Base-by-base conservation (phyloP, 441 rosid species). In the Eutrema salsugineum region DNA sequence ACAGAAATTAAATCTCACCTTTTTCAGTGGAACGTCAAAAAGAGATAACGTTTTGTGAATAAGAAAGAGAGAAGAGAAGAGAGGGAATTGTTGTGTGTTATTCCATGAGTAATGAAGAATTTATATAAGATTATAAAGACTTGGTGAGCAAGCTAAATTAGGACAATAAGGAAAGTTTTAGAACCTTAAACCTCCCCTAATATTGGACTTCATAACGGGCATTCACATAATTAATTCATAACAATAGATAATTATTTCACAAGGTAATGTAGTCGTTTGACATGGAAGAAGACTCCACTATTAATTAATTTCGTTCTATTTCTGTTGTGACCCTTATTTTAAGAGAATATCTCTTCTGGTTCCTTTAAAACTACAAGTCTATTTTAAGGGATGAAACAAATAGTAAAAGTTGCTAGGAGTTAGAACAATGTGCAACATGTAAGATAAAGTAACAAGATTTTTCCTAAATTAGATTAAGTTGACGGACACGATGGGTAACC, bases 331-430 rank as follows among this genome's bases (percentile, higher is more conserved):
- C 20, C 57, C 12, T 16, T 44, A 28, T 39, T 55, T 43, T 30
- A 10, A 50, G 35, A 44, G 8, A 22, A 49, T 66, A 59, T 58
- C 6, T 59, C 6, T 47, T 35, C n/a, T 36, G 24, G 15, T 49
- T 55, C 8, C 12, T 58, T 11, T 2, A 39, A n/a, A 73, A 39
- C 40, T 49, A 59, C 10, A 40, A 59, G 42, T 16, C 78, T 75
- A 75, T 75, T 75, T 74, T 44, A 43, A 51, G 68, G 27, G 63
- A 53, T 17, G 22, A 43, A 60, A 60, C 15, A 74, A 67, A 68
- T 67, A 74, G 78, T 39, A 51, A 60, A 44, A 53, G 3, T 42
- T 19, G 36, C 32, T 67, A 24, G 30, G 43, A 51, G 40, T 67
- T 61, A 16, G 16, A 60, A 67, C 39, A 35, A 30, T 73, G 48